Evolutionary conservation across 2,329 filamentous ascomycete genomes (phyloP), one percentile per base, ranked within the genome.

Genomic region (Nemania sp.): DNA sequence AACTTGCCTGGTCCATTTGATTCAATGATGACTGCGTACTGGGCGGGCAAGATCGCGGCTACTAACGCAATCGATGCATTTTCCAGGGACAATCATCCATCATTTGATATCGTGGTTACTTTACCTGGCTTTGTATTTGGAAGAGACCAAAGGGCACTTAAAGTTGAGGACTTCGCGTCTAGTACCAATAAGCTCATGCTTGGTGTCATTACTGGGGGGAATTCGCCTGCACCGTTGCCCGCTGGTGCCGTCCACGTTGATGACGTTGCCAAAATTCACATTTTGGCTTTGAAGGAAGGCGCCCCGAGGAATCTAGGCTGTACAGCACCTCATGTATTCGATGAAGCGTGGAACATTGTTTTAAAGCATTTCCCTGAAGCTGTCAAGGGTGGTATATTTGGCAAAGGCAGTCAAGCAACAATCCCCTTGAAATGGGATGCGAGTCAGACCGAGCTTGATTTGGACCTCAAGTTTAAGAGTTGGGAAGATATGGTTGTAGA

Each of bases 91-190:
- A 44, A 55, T 3, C 45, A 42, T 8, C 50, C 50, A 1, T 12
- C 22, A 7, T 59, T 59, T 14, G 47, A 45, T 6, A 28, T 55
- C 1, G 43, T 52, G 22, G 34, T 50, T 28, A 24, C 57, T 33
- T 54, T 57, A 31, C 57, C 57, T n/a, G 54, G 57, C 6, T 48
- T 33, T 6, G 57, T 57, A 6, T 52, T 57, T n/a, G 57, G 57
- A 11, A 20, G 41, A 5, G 57, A 60, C 17, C 47, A 60, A 22
- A 24, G 51, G 3, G 51, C 51, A 26, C 51, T 49, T 15, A 28
- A 17, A 3, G 2, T 44, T 15, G 6, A 43, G 12, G 51, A 41
- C 37, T 43, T 48, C 26, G 19, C 22, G 20, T 23, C 44, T 2
- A 23, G 51, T 12, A 49, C 44, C 44, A 49, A 54, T 23, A 7